Percentiles rank a stretch among this genome's conserved stretches.
Evolutionary conservation across 1,284 basidiomycete genomes (phyloP).

Genomic region (Puccinia triticina): DNA sequence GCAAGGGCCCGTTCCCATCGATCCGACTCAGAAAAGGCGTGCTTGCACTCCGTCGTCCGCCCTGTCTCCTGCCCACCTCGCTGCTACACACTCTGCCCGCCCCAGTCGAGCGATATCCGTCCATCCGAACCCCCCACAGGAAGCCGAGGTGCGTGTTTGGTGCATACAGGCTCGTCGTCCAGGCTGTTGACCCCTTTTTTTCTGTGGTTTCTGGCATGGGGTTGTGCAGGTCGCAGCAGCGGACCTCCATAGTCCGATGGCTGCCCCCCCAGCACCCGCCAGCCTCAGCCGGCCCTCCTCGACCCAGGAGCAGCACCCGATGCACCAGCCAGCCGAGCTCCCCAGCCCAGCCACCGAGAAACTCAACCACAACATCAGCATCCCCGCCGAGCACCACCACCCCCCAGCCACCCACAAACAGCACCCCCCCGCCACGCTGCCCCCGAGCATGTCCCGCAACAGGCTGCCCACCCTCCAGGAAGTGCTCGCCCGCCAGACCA

Average conservation of each 20-base stretch:
- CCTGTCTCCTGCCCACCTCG: too few species aligned
- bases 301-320: neutral
- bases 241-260: neutral
- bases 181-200: neutral
- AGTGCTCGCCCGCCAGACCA: slow-evolving; percentile 64
- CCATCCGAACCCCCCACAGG: too few species aligned
- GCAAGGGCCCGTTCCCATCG: too few species aligned
- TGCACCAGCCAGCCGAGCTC: neutral
- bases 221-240: neutral
- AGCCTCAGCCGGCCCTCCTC: too few species aligned
- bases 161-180: neutral
- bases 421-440: neutral
- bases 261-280: too few species aligned
- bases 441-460: slow-evolving; percentile 43
- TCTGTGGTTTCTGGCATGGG: slow-evolving; percentile 15
- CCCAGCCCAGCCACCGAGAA: neutral
- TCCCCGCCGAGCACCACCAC: neutral
- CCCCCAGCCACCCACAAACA: neutral
- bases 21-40: too few species aligned
- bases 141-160: too few species aligned
- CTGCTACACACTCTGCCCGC: too few species aligned
- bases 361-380: neutral
- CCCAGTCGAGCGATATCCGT: too few species aligned
- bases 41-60: too few species aligned
- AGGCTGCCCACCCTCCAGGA: slow-evolving; percentile 48